These are phyloP conservation scores for Rhodocollybia butyracea DNA, from an alignment of 768 basidiomycete species.

Conservation along the genomic window DNA sequence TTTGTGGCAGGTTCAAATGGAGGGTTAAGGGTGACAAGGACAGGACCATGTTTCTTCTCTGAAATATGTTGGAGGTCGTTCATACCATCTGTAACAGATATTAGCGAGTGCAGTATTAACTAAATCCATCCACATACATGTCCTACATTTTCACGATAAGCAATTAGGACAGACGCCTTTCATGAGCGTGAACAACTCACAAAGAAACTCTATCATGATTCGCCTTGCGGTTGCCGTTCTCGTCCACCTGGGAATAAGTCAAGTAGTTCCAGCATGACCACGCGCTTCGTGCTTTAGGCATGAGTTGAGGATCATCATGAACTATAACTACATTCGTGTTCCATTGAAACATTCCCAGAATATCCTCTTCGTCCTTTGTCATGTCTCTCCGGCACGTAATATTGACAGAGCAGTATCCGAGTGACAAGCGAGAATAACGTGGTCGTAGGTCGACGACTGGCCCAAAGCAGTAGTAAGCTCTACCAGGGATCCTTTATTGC, in stretches of 20 bases:
- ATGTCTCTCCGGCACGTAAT: conserved; percentile 34
- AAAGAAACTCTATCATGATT: conserved; percentile 60
- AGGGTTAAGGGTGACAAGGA: conserved; percentile 73
- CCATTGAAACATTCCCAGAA: conserved; percentile 62
- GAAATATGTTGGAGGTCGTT: conserved; percentile 71
- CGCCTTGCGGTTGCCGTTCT: conserved; percentile 32
- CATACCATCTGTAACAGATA: conserved; percentile 55
- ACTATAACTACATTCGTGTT: conserved; percentile 64
- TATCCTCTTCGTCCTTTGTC: conserved; percentile 42
- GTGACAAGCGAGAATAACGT: conserved; percentile 73
- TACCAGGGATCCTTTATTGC: conserved; percentile 29
- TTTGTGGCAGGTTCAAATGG: conserved; percentile 55
- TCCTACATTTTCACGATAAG: conserved; percentile 23
- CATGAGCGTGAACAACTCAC: conserved; percentile 33
- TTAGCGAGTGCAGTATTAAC: background rate
- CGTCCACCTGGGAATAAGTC: conserved; percentile 41
- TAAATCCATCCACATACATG: conserved; percentile 31
- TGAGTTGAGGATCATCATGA: conserved; percentile 51
- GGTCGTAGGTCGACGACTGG: conserved; percentile 49
- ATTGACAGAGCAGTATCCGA: conserved; percentile 60
- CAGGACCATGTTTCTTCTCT: conserved; percentile 50
- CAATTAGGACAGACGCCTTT: background rate
- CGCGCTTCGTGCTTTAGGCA: conserved; percentile 57
- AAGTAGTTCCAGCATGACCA: conserved; percentile 85
- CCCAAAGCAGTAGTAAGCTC: conserved; percentile 46